Evolutionary conservation across 1,139 yeast genomes (phyloP).

Genomic region (Sugiyamaella xylanicola): DNA sequence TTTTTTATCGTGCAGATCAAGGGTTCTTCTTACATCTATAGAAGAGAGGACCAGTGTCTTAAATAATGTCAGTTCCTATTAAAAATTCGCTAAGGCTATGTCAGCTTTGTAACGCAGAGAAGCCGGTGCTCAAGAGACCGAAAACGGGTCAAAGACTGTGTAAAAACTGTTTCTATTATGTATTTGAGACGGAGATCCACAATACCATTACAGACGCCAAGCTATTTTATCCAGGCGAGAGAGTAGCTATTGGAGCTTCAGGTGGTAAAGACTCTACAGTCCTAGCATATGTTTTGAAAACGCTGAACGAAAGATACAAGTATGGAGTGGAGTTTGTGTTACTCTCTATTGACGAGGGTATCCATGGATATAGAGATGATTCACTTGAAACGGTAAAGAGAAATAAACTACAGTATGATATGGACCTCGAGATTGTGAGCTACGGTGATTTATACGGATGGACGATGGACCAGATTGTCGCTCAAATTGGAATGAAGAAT

Average conservation of each 20-base stretch:
- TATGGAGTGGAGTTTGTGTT: conserved; percentile 84
- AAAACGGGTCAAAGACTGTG: conserved; percentile 91
- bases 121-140: conserved; percentile 89
- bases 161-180: conserved; percentile 83
- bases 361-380: conserved; percentile 95
- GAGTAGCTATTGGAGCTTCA: conserved; percentile 95
- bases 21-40: background rate
- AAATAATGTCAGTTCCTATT: conserved; percentile 1
- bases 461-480: conserved; percentile 98
- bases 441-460: conserved; percentile 86
- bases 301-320: conserved; percentile 81
- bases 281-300: conserved; percentile 81
- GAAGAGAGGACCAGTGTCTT: background rate
- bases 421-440: conserved; percentile 88
- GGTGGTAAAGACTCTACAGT: conserved; percentile 99
- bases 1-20: background rate
- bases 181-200: conserved; percentile 95
- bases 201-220: conserved; percentile 74
- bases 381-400: conserved; percentile 95
- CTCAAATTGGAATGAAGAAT: conserved; percentile 90
- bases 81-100: conserved; percentile 45
- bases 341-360: conserved; percentile 93
- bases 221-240: conserved; percentile 77
- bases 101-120: conserved; percentile 81
- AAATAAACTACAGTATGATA: conserved; percentile 81